Conservation (phyloP, 768 basidiomycete species). For the Xerocomus potaroensis region DNA sequence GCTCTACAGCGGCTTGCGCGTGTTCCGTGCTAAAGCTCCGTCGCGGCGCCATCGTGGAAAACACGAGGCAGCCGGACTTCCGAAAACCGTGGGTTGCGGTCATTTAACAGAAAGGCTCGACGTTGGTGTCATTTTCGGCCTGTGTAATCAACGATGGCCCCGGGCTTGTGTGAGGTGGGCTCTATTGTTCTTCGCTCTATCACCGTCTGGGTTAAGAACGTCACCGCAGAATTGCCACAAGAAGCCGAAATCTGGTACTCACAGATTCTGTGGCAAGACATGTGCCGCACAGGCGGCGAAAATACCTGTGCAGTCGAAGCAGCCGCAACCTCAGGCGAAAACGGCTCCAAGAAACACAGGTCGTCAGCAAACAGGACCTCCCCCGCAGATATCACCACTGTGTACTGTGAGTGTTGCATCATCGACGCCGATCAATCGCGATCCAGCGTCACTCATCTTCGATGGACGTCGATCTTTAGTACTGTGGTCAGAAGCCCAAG, state of each 20-base stretch:
- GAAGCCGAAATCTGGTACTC: slow-evolving; percentile 50
- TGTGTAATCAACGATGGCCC: slow-evolving; percentile 23
- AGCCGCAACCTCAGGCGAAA: slow-evolving; percentile 13
- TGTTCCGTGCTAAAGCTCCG: slow-evolving; percentile 3
- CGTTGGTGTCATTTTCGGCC: slow-evolving; percentile 5
- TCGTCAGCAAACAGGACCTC: slow-evolving; percentile 9
- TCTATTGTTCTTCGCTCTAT: neutral
- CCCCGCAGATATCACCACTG: slow-evolving; percentile 21
- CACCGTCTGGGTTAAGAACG: slow-evolving; percentile 2
- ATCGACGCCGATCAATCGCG: slow-evolving; percentile 25
- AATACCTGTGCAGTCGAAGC: slow-evolving; percentile 10
- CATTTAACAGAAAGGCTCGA: slow-evolving; percentile 7
- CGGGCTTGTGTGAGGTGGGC: slow-evolving; percentile 30
- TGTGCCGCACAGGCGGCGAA: slow-evolving; percentile 43
- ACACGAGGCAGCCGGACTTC: slow-evolving; percentile 21
- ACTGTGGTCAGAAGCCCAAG: slow-evolving; percentile 60
- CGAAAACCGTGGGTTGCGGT: slow-evolving; percentile 5
- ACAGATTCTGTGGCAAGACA: slow-evolving; percentile 55
- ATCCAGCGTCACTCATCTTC: slow-evolving; percentile 19
- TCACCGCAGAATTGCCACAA: slow-evolving; percentile 46
- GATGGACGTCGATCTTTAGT: slow-evolving; percentile 26
- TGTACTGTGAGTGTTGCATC: slow-evolving; percentile 26
- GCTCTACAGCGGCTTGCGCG: neutral
- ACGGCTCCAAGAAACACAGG: slow-evolving; percentile 8
- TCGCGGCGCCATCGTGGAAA: slow-evolving; percentile 17